phyloP scores from a whole-genome alignment of 192 early-diverging fungal genomes.

The Coemansia erecta region DNA sequence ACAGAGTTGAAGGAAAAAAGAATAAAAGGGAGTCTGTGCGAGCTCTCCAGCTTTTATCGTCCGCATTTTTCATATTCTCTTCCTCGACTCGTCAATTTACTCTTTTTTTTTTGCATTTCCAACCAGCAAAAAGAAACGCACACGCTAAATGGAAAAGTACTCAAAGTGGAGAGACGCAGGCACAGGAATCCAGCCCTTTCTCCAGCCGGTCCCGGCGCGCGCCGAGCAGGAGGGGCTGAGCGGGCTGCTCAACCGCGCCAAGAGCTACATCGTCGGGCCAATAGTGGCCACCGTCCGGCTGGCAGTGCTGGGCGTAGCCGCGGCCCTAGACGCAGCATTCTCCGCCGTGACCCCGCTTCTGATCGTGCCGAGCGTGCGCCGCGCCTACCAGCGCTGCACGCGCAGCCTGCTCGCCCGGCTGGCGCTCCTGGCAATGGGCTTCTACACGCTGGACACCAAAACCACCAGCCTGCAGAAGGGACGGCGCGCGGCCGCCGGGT shows the following conservation, averaged over 20 bases:
- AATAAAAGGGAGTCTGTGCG: no score
- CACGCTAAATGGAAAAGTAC: constrained; percentile 74
- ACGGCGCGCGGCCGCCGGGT: constrained; percentile 25
- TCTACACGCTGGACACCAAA: constrained; percentile 67
- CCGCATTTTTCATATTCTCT: no score
- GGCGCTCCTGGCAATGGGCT: constrained; percentile 68
- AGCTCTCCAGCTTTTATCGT: no score
- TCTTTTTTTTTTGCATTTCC: neutral
- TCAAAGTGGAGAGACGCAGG: constrained; percentile 84
- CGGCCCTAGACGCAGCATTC: constrained; percentile 46
- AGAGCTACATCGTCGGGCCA: constrained; percentile 34
- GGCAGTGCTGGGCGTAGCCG: constrained; percentile 47
- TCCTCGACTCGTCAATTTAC: neutral
- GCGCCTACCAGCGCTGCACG: constrained; percentile 23
- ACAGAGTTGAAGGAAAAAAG: no score
- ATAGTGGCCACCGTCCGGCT: constrained; percentile 44
- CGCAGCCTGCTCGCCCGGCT: constrained; percentile 52
- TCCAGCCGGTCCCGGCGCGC: constrained; percentile 61
- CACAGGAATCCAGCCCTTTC: constrained; percentile 88
- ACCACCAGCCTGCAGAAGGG: constrained; percentile 67
- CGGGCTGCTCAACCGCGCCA: constrained; percentile 10
- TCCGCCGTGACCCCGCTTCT: constrained; percentile 19
- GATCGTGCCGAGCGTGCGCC: constrained; percentile 18
- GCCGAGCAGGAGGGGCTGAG: constrained; percentile 20
- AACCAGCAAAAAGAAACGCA: constrained; percentile 69